Evolutionary conservation across 192 early-diverging fungal genomes (phyloP).

Genomic region (Coemansia sp.): DNA sequence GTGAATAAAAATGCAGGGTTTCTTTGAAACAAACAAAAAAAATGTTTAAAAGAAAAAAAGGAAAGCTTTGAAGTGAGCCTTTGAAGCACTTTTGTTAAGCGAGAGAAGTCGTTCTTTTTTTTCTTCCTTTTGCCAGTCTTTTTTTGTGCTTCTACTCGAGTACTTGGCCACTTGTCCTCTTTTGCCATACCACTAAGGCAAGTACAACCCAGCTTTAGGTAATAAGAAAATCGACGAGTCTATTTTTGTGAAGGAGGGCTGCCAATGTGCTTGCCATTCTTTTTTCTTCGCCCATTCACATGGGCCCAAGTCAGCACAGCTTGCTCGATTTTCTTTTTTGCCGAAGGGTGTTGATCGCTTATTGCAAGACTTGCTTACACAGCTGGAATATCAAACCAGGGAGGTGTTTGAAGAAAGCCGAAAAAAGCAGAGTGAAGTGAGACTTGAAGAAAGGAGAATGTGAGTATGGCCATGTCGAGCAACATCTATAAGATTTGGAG

Average conservation of each 20-base stretch:
- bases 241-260: too few species aligned
- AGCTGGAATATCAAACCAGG: too few species aligned
- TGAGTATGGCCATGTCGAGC: too few species aligned
- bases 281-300: background rate
- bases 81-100: background rate
- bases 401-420: too few species aligned
- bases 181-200: background rate
- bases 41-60: background rate
- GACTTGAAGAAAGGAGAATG: too few species aligned
- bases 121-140: too few species aligned
- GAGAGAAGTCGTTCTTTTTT: background rate
- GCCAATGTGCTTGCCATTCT: background rate
- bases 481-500: too few species aligned
- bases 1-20: background rate
- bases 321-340: too few species aligned
- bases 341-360: too few species aligned
- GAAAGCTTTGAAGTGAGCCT: background rate
- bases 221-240: background rate
- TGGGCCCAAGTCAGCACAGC: too few species aligned
- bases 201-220: background rate
- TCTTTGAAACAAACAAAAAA: background rate
- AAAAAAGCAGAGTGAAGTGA: too few species aligned
- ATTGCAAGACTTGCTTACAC: too few species aligned
- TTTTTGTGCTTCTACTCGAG: background rate
- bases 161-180: background rate